Conservation (phyloP, 2,329 filamentous ascomycete genomes). For the Diaporthe aspalathi region DNA sequence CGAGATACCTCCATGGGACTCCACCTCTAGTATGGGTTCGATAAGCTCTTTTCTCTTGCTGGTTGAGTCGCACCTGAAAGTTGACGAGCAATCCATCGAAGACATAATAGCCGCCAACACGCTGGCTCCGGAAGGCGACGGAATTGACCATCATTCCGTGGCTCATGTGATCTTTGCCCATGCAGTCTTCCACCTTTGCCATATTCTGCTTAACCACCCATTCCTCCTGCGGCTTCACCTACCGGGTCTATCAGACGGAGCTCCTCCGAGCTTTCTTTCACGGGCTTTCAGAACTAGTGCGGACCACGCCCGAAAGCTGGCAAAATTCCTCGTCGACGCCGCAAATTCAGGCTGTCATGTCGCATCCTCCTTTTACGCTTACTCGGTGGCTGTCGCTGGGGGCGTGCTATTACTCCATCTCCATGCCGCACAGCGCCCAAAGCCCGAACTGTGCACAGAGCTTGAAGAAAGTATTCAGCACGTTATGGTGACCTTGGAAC, state of each 20-base stretch:
- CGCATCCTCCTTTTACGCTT: background rate
- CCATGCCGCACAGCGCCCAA: background rate
- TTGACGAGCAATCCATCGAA: background rate
- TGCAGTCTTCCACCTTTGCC: background rate
- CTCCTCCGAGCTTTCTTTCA: background rate
- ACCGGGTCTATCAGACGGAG: background rate
- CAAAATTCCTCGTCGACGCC: background rate
- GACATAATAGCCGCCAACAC: background rate
- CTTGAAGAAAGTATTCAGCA: background rate
- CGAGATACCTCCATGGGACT: background rate
- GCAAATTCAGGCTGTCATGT: conserved; percentile 1
- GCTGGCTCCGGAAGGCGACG: background rate
- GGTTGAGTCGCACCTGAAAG: background rate
- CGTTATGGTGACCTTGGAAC: background rate
- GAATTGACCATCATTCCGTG: background rate
- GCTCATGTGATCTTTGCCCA: background rate
- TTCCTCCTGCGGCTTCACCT: background rate
- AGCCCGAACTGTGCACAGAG: background rate
- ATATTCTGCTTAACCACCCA: background rate
- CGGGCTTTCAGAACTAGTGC: conserved; percentile 4
- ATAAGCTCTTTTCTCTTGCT: background rate
- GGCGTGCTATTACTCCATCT: background rate
- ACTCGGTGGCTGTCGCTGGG: background rate
- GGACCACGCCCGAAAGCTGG: background rate
- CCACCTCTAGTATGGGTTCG: background rate